These are phyloP conservation scores for Salix dunnii DNA, from an alignment of 345 rosid genomes.

Conservation along the genomic window DNA sequence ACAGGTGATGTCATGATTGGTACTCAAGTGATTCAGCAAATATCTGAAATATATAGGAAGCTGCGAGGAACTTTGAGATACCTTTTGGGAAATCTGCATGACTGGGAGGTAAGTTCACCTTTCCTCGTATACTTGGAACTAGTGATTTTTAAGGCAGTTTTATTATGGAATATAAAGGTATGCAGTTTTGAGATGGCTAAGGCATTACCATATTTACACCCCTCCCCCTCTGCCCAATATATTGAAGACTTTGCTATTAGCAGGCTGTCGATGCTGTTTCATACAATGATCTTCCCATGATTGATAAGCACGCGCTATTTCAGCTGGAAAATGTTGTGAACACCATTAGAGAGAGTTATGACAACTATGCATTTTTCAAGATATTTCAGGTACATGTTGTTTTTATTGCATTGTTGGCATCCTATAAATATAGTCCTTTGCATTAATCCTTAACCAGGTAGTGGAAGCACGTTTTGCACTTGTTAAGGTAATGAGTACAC, in stretches of 20 bases:
- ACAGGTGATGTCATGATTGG: constrained; percentile 81
- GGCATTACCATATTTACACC: not conserved
- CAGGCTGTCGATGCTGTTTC: constrained; percentile 72
- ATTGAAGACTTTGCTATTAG: constrained; percentile 24
- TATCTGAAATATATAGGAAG: constrained; percentile 89
- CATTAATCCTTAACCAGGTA: not conserved
- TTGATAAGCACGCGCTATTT: constrained; percentile 81
- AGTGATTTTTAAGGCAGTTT: not conserved
- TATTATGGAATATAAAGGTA: not conserved
- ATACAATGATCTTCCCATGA: constrained; percentile 74
- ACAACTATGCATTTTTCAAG: constrained; percentile 80
- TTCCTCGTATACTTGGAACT: not conserved
- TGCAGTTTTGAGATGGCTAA: not conserved
- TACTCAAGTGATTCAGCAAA: constrained; percentile 79
- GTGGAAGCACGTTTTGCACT: not conserved
- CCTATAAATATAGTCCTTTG: not conserved
- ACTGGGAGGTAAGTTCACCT: constrained; percentile 66
- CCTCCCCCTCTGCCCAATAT: not conserved
- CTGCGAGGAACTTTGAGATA: constrained; percentile 87
- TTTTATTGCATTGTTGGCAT: not conserved
- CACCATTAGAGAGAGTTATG: constrained; percentile 69
- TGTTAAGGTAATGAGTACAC: not conserved
- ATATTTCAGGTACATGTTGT: constrained; percentile 68
- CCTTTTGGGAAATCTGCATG: constrained; percentile 91
- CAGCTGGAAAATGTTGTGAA: constrained; percentile 83